phyloP scores from a whole-genome alignment of 306 rosid species.

The Purshia tridentata region DNA sequence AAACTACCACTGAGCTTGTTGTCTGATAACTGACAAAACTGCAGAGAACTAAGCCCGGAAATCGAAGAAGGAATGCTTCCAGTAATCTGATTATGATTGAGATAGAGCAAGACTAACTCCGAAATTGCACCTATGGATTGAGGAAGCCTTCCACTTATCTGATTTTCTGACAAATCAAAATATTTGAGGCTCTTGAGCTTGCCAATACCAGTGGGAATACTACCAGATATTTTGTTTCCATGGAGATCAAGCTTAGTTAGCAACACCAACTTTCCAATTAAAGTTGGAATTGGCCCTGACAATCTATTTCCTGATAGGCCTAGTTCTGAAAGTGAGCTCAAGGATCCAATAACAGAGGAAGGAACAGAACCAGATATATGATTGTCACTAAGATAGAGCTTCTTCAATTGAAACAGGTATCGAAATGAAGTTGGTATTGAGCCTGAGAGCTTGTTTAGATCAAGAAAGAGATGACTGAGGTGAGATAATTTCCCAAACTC shows the following conservation, averaged over 20 bases:
- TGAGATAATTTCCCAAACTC: slow-evolving; percentile 40
- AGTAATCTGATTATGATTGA: slow-evolving; percentile 44
- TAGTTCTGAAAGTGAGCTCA: slow-evolving; percentile 40
- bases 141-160: slow-evolving; percentile 49
- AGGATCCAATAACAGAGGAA: slow-evolving; percentile 34
- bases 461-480: slow-evolving; percentile 45
- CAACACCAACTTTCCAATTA: slow-evolving; percentile 39
- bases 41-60: slow-evolving; percentile 47
- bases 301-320: slow-evolving; percentile 48
- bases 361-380: slow-evolving; percentile 41
- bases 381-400: slow-evolving; percentile 45
- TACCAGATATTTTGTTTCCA: slow-evolving; percentile 40
- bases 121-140: slow-evolving; percentile 50
- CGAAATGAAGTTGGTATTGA: slow-evolving; percentile 36
- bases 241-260: slow-evolving; percentile 48
- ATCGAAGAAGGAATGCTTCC: slow-evolving; percentile 55
- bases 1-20: slow-evolving; percentile 43
- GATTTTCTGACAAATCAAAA: slow-evolving; percentile 58
- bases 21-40: slow-evolving; percentile 42
- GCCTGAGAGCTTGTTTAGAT: slow-evolving; percentile 47
- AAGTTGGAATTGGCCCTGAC: slow-evolving; percentile 46
- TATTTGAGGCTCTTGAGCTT: slow-evolving; percentile 39
- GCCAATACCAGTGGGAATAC: slow-evolving; percentile 43
- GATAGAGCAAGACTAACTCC: slow-evolving; percentile 36
- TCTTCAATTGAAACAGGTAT: slow-evolving; percentile 33